Evolutionary conservation across 305 asterid species (phyloP).

Genomic region (Solanum aculeatissimum): DNA sequence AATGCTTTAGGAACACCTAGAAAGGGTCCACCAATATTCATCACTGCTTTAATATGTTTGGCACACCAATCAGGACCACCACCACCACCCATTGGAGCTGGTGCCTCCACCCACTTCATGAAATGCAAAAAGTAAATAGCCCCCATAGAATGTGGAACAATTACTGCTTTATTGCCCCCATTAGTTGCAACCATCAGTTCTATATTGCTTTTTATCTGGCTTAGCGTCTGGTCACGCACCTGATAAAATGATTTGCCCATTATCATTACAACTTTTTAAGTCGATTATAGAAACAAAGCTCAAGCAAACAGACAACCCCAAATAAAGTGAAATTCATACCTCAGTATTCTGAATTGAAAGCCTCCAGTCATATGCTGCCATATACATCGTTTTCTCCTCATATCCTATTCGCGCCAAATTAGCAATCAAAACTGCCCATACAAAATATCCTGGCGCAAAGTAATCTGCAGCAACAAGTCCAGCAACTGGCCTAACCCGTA

Average conservation of each 20-base stretch:
- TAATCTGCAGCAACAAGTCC: constrained; percentile 99
- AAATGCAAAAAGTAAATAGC: constrained; percentile 75
- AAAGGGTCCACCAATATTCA: constrained; percentile 85
- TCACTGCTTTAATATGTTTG: constrained; percentile 70
- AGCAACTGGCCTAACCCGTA: constrained; percentile 77
- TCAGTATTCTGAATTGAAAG: constrained; percentile 94
- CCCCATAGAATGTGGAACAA: constrained; percentile 93
- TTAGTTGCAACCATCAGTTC: constrained; percentile 74
- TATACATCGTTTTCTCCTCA: constrained; percentile 90
- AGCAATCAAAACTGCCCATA: constrained; percentile 94
- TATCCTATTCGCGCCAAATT: constrained; percentile 87
- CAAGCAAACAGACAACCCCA: neutral
- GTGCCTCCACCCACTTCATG: constrained; percentile 95
- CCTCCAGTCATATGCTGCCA: constrained; percentile 99
- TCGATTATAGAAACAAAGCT: neutral
- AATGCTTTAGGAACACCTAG: constrained; percentile 51
- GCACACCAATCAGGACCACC: constrained; percentile 95
- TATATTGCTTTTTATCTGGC: constrained; percentile 66
- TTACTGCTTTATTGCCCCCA: constrained; percentile 70
- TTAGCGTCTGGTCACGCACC: constrained; percentile 68
- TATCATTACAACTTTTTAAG: neutral
- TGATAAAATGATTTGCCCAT: constrained; percentile 2
- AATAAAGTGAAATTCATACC: constrained; percentile 18
- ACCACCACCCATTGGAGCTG: constrained; percentile 91
- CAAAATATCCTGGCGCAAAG: constrained; percentile 91